These are phyloP conservation scores for Penicillium roqueforti DNA, from an alignment of 495 filamentous ascomycete genomes.

Conservation along the genomic window DNA sequence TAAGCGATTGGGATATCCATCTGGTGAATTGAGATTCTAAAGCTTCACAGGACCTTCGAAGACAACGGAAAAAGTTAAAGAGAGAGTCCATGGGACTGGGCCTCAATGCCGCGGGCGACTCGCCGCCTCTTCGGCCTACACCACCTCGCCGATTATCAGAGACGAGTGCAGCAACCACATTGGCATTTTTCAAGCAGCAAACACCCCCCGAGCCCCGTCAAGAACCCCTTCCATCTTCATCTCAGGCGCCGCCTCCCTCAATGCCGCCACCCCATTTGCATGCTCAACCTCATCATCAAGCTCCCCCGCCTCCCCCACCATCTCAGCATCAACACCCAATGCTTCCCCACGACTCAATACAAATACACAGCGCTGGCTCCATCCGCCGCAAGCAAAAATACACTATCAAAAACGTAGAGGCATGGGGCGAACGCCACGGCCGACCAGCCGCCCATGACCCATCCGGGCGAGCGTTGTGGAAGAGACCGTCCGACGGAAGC, in stretches of 20 bases:
- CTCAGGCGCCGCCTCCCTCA: constrained; percentile 22
- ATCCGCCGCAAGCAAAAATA: constrained; percentile 49
- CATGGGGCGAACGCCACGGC: constrained; percentile 48
- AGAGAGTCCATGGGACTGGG: constrained; percentile 46
- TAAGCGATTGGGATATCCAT: constrained; percentile 21
- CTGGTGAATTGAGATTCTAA: constrained; percentile 6
- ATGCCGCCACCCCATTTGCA: constrained; percentile 26
- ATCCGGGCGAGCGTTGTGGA: constrained; percentile 43
- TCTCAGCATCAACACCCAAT: constrained; percentile 24
- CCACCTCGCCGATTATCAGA: constrained; percentile 45
- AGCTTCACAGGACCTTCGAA: constrained; percentile 37
- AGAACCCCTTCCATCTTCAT: constrained; percentile 30
- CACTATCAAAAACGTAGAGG: constrained; percentile 49
- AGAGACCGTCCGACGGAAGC: constrained; percentile 45
- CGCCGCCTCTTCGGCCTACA: constrained; percentile 42
- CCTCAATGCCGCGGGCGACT: constrained; percentile 34
- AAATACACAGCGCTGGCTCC: constrained; percentile 25
- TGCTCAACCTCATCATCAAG: constrained; percentile 19
- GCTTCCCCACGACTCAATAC: constrained; percentile 29
- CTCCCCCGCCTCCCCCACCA: constrained; percentile 13
- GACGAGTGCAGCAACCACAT: constrained; percentile 48
- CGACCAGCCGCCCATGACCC: constrained; percentile 45
- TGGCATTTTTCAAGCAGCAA: constrained; percentile 50
- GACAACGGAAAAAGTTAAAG: constrained; percentile 44
- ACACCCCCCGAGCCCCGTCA: constrained; percentile 45